Base-by-base conservation (phyloP, 805 yeast genomes). In the Suhomyces canberraensis region DNA sequence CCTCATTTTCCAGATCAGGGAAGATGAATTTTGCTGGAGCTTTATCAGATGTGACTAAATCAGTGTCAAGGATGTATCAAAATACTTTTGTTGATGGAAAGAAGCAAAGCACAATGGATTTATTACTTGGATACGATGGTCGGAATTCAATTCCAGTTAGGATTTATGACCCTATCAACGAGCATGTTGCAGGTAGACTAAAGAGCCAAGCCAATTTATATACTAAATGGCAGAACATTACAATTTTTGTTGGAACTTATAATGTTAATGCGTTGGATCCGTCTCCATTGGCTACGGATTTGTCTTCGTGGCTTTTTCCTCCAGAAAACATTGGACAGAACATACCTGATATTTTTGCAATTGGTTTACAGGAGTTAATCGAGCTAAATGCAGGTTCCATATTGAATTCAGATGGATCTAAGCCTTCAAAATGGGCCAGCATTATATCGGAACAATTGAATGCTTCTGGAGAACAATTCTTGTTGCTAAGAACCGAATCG, bases 1-100 rank as follows among this genome's bases (percentile, higher is more conserved):
- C 96, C 0, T 88, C 96, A 3, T 93, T 84, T 54, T 86, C 98
- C 1, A 76, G 99, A 55, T 81, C 86, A 19, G 98, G 98, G 16
- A 91, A 90, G 52, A 89, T 90, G 97, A 88, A 91, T 29, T 64
- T 93, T 37, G 98, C 98, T 0, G 97, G 98, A 24, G 96, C 97
- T 0, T 62, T 93, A n/a, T 84, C 96, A 0, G 99, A 93, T 63
- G 96, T 95, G 3, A 89, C 98, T 1, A 93, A 93, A 61, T 87
- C 96, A 0, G 96, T 93, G 7, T 82, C 95, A 28, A 73, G 99
- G 60, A 80, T 93, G 78, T 93, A 93, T 58, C 91, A 93, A 56
- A 93, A 93, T 63, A 91, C 95, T 45, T 93, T 93, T 61, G 90
- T 88, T 51, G 99, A 93, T 61, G 85, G 85, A 50, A 81, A 80